Percentiles rank a stretch among this genome's conserved stretches.
Evolutionary conservation across 495 filamentous ascomycete species (phyloP).

Genomic region (Penicillium cosmopolitanum): DNA sequence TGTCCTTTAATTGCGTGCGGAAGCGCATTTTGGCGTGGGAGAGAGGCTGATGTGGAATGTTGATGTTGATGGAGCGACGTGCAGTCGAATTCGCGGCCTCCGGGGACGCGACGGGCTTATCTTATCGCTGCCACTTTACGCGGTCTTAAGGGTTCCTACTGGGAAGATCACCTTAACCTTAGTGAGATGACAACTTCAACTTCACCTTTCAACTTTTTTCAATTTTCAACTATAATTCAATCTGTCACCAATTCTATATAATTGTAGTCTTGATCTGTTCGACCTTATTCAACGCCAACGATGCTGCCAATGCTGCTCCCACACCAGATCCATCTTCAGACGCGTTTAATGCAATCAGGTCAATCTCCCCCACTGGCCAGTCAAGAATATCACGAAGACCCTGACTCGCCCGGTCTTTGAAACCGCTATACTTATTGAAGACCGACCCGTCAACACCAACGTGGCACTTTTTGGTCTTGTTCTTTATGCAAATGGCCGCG

Average conservation of each 20-base stretch:
- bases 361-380: slow-evolving; percentile 26
- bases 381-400: slow-evolving; percentile 63
- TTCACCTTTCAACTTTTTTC: no score
- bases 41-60: slow-evolving; percentile 18
- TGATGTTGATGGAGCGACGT: slow-evolving; percentile 7
- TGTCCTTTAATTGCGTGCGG: slow-evolving; percentile 77
- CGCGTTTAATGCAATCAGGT: slow-evolving; percentile 30
- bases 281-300: slow-evolving; percentile 21
- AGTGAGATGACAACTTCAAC: no score
- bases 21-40: slow-evolving; percentile 66
- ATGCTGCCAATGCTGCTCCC: slow-evolving; percentile 37
- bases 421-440: slow-evolving; percentile 92
- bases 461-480: slow-evolving; percentile 72
- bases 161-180: no score
- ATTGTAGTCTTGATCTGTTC: slow-evolving; percentile 2
- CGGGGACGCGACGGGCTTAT: background rate
- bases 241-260: background rate
- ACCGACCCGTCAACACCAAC: slow-evolving; percentile 93
- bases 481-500: slow-evolving; percentile 90
- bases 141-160: background rate
- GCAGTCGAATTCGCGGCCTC: background rate
- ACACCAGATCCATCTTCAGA: slow-evolving; percentile 39
- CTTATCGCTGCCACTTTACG: slow-evolving; percentile 5
- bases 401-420: slow-evolving; percentile 78
- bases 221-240: background rate